A percentile compares a stretch with the other conserved stretches of the same genome.
phyloP scores from a whole-genome alignment of 805 yeast species.

The Kluyveromyces siamensis region DNA sequence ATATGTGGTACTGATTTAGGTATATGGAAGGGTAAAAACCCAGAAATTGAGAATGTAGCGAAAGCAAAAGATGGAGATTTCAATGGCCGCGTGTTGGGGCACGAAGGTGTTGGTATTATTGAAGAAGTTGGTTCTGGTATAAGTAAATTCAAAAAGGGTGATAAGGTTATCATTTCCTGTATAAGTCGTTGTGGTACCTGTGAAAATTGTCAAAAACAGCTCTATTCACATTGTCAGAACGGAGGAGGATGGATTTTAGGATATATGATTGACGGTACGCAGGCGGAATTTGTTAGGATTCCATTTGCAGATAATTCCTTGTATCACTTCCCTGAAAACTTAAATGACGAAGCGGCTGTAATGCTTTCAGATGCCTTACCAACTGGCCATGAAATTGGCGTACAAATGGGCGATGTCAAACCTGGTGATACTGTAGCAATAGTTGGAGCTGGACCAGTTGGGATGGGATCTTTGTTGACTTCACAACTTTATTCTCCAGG shows the following conservation, averaged over 20 bases:
- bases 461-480: constrained; percentile 67
- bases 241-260: constrained; percentile 69
- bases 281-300: constrained; percentile 83
- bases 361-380: constrained; percentile 39
- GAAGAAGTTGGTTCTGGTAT: constrained; percentile 62
- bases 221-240: constrained; percentile 74
- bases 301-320: constrained; percentile 81
- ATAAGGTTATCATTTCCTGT: constrained; percentile 73
- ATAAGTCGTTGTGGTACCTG: constrained; percentile 54
- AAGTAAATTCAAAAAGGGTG: constrained; percentile 61
- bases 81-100: constrained; percentile 78
- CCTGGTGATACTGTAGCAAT: constrained; percentile 66
- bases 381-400: constrained; percentile 70
- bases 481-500: constrained; percentile 51
- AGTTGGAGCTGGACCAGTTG: constrained; percentile 81
- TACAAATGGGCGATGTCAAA: constrained; percentile 51
- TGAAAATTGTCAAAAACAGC: constrained; percentile 61
- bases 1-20: constrained; percentile 84
- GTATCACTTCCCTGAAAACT: constrained; percentile 69
- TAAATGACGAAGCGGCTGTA: constrained; percentile 79
- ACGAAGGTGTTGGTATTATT: constrained; percentile 72
- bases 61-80: constrained; percentile 70
- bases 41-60: constrained; percentile 49
- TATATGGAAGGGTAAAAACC: constrained; percentile 33
- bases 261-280: constrained; percentile 71